A percentile compares a stretch with the other conserved stretches of the same genome.
These are phyloP conservation scores for Flaveria floridana DNA, from an alignment of 140 eudicot species.

Conservation along the genomic window DNA sequence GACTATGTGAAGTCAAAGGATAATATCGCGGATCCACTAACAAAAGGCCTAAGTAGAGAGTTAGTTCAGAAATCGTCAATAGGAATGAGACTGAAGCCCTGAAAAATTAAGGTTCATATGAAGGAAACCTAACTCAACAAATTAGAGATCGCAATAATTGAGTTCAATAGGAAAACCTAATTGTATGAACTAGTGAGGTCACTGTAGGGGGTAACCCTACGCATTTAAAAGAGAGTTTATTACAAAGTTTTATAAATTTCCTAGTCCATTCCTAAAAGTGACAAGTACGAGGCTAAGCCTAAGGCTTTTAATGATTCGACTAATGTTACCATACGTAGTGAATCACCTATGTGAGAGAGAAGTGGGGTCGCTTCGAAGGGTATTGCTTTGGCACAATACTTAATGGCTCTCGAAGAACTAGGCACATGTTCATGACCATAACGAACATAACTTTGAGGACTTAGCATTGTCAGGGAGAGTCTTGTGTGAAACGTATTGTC, in stretches of 20 bases:
- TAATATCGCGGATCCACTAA: no score
- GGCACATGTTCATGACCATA: neutral
- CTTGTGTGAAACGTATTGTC: neutral
- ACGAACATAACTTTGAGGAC: constrained; percentile 9
- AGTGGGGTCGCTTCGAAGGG: no score
- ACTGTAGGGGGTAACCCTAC: no score
- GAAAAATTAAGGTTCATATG: neutral
- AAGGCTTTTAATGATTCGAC: no score
- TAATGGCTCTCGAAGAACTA: neutral
- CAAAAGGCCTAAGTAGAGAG: neutral
- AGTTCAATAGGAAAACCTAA: no score
- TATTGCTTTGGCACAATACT: neutral
- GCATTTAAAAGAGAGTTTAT: no score
- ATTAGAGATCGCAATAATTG: neutral
- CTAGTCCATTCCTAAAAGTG: no score
- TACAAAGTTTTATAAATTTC: no score
- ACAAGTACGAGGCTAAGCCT: no score
- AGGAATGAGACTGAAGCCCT: neutral
- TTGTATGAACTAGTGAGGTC: no score
- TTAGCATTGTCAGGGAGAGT: neutral
- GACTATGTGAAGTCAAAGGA: neutral
- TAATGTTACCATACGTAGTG: no score
- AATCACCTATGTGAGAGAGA: no score
- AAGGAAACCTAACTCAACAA: neutral
- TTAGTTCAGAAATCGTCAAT: neutral